Conservation (phyloP, 495 filamentous ascomycete species). For the Annulohypoxylon maeteangense region DNA sequence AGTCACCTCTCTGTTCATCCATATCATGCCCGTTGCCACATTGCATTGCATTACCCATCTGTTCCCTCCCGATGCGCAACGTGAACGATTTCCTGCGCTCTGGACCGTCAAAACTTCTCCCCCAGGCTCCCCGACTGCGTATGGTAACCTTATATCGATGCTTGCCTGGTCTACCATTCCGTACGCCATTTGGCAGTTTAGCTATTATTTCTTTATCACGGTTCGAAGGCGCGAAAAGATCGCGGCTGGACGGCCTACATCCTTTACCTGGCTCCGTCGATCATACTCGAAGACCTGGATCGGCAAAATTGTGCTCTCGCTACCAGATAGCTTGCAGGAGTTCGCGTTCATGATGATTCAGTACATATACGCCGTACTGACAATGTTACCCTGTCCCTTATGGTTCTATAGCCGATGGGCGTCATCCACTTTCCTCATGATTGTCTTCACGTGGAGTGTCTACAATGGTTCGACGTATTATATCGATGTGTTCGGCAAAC, state of each 20-base stretch:
- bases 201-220: constrained; percentile 93
- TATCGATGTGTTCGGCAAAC: constrained; percentile 95
- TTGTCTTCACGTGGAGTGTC: constrained; percentile 88
- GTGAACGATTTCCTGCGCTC: constrained; percentile 84
- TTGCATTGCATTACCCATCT: constrained; percentile 93
- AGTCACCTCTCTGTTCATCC: constrained; percentile 94
- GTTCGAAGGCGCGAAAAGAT: constrained; percentile 93
- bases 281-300: constrained; percentile 90
- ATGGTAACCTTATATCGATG: constrained; percentile 81
- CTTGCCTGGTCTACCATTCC: constrained; percentile 92
- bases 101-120: constrained; percentile 81
- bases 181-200: constrained; percentile 90
- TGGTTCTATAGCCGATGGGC: constrained; percentile 94
- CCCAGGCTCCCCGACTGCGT: constrained; percentile 76
- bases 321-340: constrained; percentile 82
- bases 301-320: constrained; percentile 80
- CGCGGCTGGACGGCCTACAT: constrained; percentile 92
- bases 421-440: constrained; percentile 77
- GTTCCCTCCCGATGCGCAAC: constrained; percentile 69
- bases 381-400: constrained; percentile 92
- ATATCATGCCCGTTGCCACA: constrained; percentile 96
- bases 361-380: constrained; percentile 86
- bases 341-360: constrained; percentile 96
- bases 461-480: constrained; percentile 98
- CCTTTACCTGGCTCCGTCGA: constrained; percentile 94